phyloP scores from a whole-genome alignment of 2,329 filamentous ascomycete genomes.

The Camillea tinctor region DNA sequence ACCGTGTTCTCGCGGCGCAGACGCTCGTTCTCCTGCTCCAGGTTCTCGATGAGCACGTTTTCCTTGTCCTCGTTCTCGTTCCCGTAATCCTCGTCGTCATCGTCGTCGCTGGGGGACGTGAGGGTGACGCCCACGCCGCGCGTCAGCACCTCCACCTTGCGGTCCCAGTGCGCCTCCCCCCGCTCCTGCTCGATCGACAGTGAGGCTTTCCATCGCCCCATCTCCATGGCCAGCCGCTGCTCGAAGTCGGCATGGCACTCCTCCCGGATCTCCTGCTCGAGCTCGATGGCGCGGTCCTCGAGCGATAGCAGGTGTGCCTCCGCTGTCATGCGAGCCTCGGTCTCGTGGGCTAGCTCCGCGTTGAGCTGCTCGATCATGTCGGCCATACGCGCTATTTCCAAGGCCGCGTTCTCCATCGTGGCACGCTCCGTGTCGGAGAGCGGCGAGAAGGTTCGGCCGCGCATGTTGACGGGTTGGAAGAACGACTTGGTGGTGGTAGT shows the following conservation, averaged over 20 bases:
- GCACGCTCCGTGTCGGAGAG: conserved; percentile 53
- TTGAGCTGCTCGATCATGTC: conserved; percentile 76
- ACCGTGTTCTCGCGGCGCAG: conserved; percentile 63
- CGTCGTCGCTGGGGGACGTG: conserved; percentile 40
- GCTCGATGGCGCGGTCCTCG: conserved; percentile 61
- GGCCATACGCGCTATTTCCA: conserved; percentile 77
- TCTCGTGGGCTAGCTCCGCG: conserved; percentile 67
- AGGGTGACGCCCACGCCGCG: conserved; percentile 49
- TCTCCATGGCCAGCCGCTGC: conserved; percentile 68
- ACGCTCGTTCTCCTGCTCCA: conserved; percentile 70
- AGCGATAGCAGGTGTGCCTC: conserved; percentile 72
- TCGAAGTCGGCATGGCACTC: conserved; percentile 90
- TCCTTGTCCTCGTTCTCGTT: conserved; percentile 57
- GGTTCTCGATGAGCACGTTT: conserved; percentile 59
- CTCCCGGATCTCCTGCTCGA: conserved; percentile 84
- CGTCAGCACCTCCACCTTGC: conserved; percentile 75
- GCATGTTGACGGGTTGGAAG: conserved; percentile 36
- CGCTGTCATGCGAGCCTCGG: conserved; percentile 65
- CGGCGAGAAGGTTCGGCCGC: conserved; percentile 35
- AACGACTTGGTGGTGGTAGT: conserved; percentile 33
- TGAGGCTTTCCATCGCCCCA: conserved; percentile 76
- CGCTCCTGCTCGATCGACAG: conserved; percentile 77
- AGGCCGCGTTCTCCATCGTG: conserved; percentile 78
- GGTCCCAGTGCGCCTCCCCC: conserved; percentile 81
- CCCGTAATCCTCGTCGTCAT: conserved; percentile 37